Evolutionary conservation across 1,139 yeast genomes (phyloP), one percentile per base, ranked within the genome.

Genomic region (Ogataea hybrid): DNA sequence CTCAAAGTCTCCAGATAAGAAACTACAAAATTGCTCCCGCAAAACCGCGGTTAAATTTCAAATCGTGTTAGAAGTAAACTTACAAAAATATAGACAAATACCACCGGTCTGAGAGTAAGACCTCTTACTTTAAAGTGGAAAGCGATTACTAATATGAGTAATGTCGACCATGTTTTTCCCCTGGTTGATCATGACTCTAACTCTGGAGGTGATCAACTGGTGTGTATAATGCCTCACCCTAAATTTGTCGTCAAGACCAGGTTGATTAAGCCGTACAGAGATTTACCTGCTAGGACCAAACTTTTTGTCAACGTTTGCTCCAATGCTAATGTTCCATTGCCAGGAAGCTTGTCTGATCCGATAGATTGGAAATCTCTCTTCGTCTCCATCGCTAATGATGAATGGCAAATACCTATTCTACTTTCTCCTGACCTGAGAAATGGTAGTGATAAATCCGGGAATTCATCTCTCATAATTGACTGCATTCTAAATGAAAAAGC

Each of bases 361-460:
- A 82, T 82, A 53, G 70, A 72, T 31, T 79, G 90, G 2, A 70
- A 67, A 25, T 62, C 69, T 2, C 79, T 86, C 6, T 81, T 81
- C 53, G 81, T 85, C 1, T 62, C 79, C 42, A 83, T 86, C 20
- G 77, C 81, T 60, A 79, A 79, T 31, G 81, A 82, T 53, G 71
- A 81, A 55, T 88, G 96, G 95, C 90, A 84, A 47, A 83, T 88
- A 3, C 96, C 96, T 1, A 77, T n/a, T n/a, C n/a, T n/a, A n/a
- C n/a, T n/a, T n/a, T n/a, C n/a, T n/a, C n/a, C n/a, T n/a, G n/a
- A n/a, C 42, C 63, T 73, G 43, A 60, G 81, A 14, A 53, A 56
- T 9, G 81, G 75, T 30, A 61, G 50, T 14, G 96, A 89, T 57
- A 87, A 87, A 59, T 80, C 81, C 54, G 95, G 94, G 1, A 65